Percentiles rank a stretch among this genome's conserved stretches.
Evolutionary conservation across 2,329 filamentous ascomycete species (phyloP).

Genomic region (Ascochyta clinopodiicola): DNA sequence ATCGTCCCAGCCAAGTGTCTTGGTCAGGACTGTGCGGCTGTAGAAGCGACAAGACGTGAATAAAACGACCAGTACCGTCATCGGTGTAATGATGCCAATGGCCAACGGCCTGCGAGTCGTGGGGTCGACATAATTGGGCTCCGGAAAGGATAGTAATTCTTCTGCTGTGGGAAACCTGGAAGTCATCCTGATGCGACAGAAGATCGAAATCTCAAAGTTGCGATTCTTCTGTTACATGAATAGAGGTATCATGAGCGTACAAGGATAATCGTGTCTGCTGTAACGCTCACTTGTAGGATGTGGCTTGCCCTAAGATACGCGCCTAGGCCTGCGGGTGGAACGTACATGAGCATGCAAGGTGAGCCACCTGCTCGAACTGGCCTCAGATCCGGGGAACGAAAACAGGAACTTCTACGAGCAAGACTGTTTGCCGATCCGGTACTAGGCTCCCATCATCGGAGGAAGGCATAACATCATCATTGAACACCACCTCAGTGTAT

Average conservation of each 20-base stretch:
- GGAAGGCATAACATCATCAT: not conserved
- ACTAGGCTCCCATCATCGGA: not conserved
- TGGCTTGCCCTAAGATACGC: constrained; percentile 6
- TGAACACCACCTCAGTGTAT: not conserved
- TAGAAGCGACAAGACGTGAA: constrained; percentile 33
- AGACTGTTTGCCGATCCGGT: not conserved
- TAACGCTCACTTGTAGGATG: not conserved
- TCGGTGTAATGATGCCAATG: constrained; percentile 32
- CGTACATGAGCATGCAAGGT: constrained; percentile 7
- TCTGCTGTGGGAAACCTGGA: constrained; percentile 34
- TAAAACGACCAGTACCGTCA: constrained; percentile 23
- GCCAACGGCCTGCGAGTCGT: constrained; percentile 30
- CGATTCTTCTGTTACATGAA: constrained; percentile 11
- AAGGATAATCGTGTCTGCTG: constrained; percentile 2
- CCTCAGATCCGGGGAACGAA: constrained; percentile 6
- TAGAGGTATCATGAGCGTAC: not conserved
- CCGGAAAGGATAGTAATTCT: constrained; percentile 35
- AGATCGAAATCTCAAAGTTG: constrained; percentile 5
- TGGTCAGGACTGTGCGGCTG: constrained; percentile 33
- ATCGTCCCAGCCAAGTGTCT: constrained; percentile 38
- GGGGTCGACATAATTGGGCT: constrained; percentile 41
- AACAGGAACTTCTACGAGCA: constrained; percentile 1
- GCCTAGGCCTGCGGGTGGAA: constrained; percentile 2
- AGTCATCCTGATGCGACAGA: constrained; percentile 26
- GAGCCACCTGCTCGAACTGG: constrained; percentile 18